Conservation (phyloP, 148 eudicot species). For the Polygonum maritimum region DNA sequence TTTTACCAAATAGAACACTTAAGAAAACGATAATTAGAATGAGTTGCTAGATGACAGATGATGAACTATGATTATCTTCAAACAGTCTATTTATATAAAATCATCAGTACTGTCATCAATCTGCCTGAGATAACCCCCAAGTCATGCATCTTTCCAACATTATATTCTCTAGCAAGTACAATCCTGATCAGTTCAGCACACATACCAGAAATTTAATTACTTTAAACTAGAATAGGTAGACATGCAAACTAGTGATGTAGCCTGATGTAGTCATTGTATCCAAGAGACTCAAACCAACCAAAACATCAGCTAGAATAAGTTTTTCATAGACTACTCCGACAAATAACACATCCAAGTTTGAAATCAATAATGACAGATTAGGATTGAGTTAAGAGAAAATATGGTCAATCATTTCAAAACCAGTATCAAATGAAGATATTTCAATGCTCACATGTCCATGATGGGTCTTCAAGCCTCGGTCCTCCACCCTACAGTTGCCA, state of each 20-base stretch:
- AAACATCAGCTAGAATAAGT: not conserved
- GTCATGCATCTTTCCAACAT: not conserved
- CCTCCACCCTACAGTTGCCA: slow-evolving; percentile 99
- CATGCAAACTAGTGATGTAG: not conserved
- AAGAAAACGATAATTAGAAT: not conserved
- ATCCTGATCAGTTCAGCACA: not conserved
- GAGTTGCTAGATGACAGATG: not conserved
- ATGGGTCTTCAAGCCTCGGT: slow-evolving; percentile 95
- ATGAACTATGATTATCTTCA: not conserved
- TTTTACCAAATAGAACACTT: no score
- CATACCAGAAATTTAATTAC: not conserved
- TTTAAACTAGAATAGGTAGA: not conserved
- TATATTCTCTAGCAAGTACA: not conserved
- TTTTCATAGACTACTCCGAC: not conserved
- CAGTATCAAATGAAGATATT: slow-evolving; percentile 1
- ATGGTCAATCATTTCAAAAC: not conserved
- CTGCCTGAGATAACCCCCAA: not conserved
- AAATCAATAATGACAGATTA: not conserved
- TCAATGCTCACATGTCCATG: slow-evolving; percentile 88
- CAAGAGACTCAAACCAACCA: not conserved
- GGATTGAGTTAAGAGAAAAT: not conserved
- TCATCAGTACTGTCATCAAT: not conserved
- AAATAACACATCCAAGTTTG: not conserved
- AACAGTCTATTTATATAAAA: not conserved
- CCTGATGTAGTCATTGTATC: not conserved